These are phyloP conservation scores for Lithocarpus polystachyus DNA, from an alignment of 306 rosid species.

Conservation along the genomic window DNA sequence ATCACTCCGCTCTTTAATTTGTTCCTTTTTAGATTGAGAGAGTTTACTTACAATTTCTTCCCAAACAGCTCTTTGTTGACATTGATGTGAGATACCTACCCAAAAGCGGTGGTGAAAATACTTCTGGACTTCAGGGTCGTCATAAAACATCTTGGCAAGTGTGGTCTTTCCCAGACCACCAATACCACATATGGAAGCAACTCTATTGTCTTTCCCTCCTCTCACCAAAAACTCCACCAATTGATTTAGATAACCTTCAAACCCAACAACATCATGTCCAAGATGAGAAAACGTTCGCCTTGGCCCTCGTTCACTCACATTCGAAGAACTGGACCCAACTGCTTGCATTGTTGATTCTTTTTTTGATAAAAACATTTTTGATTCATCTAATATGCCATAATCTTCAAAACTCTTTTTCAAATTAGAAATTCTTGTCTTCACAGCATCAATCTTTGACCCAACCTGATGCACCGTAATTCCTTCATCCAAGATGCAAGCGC, in stretches of 20 bases:
- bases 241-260: no score
- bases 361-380: no score
- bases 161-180: background rate
- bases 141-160: background rate
- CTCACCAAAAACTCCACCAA: no score
- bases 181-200: background rate
- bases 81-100: background rate
- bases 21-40: background rate
- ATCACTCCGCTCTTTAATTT: background rate
- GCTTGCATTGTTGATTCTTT: rapidly evolving
- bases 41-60: background rate
- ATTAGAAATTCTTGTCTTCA: slow-evolving; percentile 19
- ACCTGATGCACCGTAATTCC: slow-evolving; percentile 19
- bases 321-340: rapidly evolving
- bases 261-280: no score
- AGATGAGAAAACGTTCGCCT: no score
- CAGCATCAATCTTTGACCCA: slow-evolving; percentile 31
- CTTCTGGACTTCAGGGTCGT: background rate
- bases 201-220: no score
- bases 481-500: slow-evolving; percentile 7
- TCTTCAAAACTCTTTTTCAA: background rate
- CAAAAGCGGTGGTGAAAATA: background rate
- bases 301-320: no score
- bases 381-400: background rate
- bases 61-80: no score